These are phyloP conservation scores for Tolypocladium amazonense DNA, from an alignment of 2,329 filamentous ascomycete species.

Conservation along the genomic window DNA sequence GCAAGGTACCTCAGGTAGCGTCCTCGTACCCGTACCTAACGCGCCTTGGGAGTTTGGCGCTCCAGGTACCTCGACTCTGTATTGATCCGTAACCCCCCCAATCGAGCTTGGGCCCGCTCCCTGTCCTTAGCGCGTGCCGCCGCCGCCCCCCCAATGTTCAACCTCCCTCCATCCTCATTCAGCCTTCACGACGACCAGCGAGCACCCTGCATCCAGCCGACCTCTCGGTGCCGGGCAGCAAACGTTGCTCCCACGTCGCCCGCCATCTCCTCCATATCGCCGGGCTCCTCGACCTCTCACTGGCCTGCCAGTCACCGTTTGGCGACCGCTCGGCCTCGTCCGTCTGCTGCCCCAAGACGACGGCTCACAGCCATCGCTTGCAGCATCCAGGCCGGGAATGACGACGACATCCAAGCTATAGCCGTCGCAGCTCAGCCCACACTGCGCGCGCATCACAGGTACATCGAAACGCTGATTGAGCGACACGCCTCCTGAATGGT, in stretches of 20 bases:
- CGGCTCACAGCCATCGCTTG: background rate
- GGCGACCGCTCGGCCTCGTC: background rate
- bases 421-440: background rate
- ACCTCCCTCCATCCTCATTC: slow-evolving; percentile 13
- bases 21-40: background rate
- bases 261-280: background rate
- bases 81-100: no score
- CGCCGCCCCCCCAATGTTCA: slow-evolving; percentile 9
- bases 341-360: background rate
- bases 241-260: background rate
- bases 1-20: no score
- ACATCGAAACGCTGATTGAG: background rate
- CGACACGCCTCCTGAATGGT: background rate
- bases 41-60: no score
- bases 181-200: slow-evolving; percentile 9
- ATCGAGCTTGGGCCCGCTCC: slow-evolving; percentile 5
- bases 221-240: background rate
- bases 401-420: background rate
- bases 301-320: background rate
- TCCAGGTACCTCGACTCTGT: background rate
- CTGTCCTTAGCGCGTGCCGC: slow-evolving; percentile 3
- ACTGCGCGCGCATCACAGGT: background rate
- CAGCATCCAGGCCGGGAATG: background rate
- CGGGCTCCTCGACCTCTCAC: background rate
- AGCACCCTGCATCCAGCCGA: slow-evolving; percentile 1